A percentile compares a stretch with the other conserved stretches of the same genome.
phyloP scores from a whole-genome alignment of 2,329 filamentous ascomycete species.

The Fusarium coffeatum region DNA sequence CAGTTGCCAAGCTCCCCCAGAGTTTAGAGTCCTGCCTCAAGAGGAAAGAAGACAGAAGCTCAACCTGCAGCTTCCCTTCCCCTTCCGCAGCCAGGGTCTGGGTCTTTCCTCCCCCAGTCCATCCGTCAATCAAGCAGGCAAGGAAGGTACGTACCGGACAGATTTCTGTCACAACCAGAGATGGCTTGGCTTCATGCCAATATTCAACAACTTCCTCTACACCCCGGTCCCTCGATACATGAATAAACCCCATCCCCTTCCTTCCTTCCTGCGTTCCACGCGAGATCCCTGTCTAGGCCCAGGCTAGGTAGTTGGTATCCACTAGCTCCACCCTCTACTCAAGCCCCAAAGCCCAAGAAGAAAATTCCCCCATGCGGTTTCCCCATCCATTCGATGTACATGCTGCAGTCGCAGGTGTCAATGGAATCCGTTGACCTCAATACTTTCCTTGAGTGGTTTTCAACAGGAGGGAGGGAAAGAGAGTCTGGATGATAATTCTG shows the following conservation, averaged over 20 bases:
- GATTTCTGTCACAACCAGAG: constrained; percentile 18
- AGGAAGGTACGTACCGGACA: constrained; percentile 32
- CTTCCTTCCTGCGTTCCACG: constrained; percentile 37
- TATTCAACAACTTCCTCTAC: neutral
- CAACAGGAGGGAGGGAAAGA: neutral
- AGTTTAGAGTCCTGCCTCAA: constrained; percentile 35
- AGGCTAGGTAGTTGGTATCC: constrained; percentile 20
- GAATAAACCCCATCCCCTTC: constrained; percentile 34
- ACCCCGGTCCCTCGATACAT: constrained; percentile 39
- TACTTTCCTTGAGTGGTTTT: neutral
- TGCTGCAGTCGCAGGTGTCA: constrained; percentile 10
- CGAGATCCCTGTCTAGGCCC: constrained; percentile 32
- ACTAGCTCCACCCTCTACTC: constrained; percentile 30
- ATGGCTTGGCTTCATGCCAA: neutral
- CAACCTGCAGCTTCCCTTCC: constrained; percentile 33
- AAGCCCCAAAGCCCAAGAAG: constrained; percentile 43
- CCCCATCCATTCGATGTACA: constrained; percentile 37
- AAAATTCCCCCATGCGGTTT: constrained; percentile 40
- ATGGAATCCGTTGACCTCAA: constrained; percentile 27
- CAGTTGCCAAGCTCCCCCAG: constrained; percentile 31
- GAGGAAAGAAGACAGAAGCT: constrained; percentile 41
- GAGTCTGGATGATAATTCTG: neutral
- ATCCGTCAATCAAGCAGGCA: neutral
- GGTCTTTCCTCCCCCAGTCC: neutral
- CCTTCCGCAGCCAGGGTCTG: constrained; percentile 33